These are phyloP conservation scores for Striga hermonthica DNA, from an alignment of 305 asterid genomes.

Conservation along the genomic window DNA sequence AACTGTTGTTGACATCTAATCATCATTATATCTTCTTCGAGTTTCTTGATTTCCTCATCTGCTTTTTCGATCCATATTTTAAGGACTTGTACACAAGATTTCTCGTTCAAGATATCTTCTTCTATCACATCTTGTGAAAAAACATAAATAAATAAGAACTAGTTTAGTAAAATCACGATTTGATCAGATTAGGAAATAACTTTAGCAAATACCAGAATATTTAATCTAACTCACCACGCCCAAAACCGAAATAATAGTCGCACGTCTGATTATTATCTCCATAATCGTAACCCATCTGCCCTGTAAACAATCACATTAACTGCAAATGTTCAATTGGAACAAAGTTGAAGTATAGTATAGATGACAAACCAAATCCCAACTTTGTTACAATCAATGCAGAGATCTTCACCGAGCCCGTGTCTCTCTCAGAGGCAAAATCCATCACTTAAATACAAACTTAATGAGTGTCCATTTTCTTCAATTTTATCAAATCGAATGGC, in stretches of 20 bases:
- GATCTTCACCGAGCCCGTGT: constrained; percentile 38
- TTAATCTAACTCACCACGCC: constrained; percentile 36
- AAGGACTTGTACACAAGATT: constrained; percentile 54
- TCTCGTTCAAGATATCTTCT: constrained; percentile 59
- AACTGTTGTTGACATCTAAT: constrained; percentile 41
- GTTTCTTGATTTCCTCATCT: constrained; percentile 47
- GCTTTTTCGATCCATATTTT: constrained; percentile 46
- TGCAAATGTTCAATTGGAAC: neutral
- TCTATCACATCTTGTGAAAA: constrained; percentile 48
- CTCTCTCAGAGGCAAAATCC: constrained; percentile 52
- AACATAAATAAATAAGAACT: constrained; percentile 21
- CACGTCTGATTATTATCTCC: constrained; percentile 27
- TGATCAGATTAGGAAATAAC: too few relatives aligned
- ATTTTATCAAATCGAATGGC: too few relatives aligned
- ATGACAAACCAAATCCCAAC: neutral
- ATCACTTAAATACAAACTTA: too few relatives aligned
- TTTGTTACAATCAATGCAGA: constrained; percentile 3
- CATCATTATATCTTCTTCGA: constrained; percentile 53
- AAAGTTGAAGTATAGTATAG: neutral
- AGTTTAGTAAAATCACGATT: constrained; percentile 19
- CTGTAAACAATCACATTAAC: constrained; percentile 22
- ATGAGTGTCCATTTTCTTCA: neutral
- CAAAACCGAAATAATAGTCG: constrained; percentile 34
- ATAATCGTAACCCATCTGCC: constrained; percentile 8
- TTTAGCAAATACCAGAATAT: too few relatives aligned